phyloP scores from a whole-genome alignment of 768 basidiomycete genomes.

The Piloderma croceum region DNA sequence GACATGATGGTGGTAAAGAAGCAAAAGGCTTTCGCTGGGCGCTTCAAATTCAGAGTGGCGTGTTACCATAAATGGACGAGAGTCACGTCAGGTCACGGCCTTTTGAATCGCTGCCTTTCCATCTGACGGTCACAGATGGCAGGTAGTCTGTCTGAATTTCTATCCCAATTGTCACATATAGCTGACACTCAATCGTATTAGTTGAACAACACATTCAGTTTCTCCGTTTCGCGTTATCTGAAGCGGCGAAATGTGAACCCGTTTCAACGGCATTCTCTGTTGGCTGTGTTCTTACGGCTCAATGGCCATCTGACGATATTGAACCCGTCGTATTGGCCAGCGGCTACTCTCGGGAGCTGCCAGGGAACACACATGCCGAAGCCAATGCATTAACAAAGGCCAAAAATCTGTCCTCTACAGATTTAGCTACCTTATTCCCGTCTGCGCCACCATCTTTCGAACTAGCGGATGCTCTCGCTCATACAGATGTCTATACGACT shows the following conservation, averaged over 20 bases:
- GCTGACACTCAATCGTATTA: too few species aligned
- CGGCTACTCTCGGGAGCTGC: constrained; percentile 86
- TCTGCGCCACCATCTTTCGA: constrained; percentile 23
- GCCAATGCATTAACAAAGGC: constrained; percentile 86
- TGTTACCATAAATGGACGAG: too few species aligned
- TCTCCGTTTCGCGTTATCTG: constrained; percentile 59
- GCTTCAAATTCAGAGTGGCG: not conserved
- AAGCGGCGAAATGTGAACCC: constrained; percentile 68
- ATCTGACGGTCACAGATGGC: too few species aligned
- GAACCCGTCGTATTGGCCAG: constrained; percentile 57
- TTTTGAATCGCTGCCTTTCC: too few species aligned
- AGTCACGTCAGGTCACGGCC: too few species aligned
- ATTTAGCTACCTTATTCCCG: constrained; percentile 44
- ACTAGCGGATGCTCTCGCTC: constrained; percentile 45
- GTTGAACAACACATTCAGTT: constrained; percentile 37
- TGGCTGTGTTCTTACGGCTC: constrained; percentile 70
- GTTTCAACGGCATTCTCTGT: constrained; percentile 82
- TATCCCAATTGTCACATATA: too few species aligned
- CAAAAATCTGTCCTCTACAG: constrained; percentile 33
- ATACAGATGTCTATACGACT: constrained; percentile 83
- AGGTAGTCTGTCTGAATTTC: too few species aligned
- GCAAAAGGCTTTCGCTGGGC: constrained; percentile 17
- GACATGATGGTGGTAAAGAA: constrained; percentile 43
- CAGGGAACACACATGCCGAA: constrained; percentile 96
- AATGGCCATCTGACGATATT: constrained; percentile 32